A percentile compares a stretch with the other conserved stretches of the same genome.
Conservation (phyloP, 2,329 filamentous ascomycete genomes). For the Xylaria sp. region DNA sequence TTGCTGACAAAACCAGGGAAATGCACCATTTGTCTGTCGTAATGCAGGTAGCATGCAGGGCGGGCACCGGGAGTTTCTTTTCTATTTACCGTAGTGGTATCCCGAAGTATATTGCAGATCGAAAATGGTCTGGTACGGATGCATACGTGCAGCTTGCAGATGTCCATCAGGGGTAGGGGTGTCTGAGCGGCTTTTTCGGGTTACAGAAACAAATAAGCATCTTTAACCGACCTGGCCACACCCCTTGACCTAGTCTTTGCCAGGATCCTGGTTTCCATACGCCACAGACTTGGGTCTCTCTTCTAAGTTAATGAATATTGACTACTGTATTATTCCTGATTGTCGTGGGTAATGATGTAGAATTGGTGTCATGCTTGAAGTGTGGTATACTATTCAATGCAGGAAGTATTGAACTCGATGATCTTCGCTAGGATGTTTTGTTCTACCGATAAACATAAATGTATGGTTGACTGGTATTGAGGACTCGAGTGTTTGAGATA, state of each 20-base stretch:
- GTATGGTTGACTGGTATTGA: background rate
- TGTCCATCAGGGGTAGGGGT: slow-evolving; percentile 16
- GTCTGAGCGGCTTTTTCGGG: slow-evolving; percentile 9
- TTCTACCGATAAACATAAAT: background rate
- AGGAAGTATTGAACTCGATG: background rate
- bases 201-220: background rate
- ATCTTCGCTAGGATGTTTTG: slow-evolving; percentile 13
- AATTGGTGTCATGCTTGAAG: background rate
- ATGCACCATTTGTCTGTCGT: background rate
- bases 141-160: slow-evolving; percentile 23
- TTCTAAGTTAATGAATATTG: background rate
- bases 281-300: slow-evolving; percentile 1
- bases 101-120: slow-evolving; percentile 14
- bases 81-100: slow-evolving; percentile 24
- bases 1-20: slow-evolving; percentile 7
- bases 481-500: slow-evolving; percentile 23
- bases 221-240: background rate
- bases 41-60: slow-evolving; percentile 12
- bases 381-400: no score
- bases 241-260: slow-evolving; percentile 7
- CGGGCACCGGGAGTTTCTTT: slow-evolving; percentile 27
- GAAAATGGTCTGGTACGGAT: slow-evolving; percentile 7
- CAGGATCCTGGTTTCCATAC: background rate
- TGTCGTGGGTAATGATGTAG: background rate
- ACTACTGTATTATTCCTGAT: background rate